Evolutionary conservation across 176 grass and related monocot species (phyloP).

Genomic region (Zoysia pacifica): DNA sequence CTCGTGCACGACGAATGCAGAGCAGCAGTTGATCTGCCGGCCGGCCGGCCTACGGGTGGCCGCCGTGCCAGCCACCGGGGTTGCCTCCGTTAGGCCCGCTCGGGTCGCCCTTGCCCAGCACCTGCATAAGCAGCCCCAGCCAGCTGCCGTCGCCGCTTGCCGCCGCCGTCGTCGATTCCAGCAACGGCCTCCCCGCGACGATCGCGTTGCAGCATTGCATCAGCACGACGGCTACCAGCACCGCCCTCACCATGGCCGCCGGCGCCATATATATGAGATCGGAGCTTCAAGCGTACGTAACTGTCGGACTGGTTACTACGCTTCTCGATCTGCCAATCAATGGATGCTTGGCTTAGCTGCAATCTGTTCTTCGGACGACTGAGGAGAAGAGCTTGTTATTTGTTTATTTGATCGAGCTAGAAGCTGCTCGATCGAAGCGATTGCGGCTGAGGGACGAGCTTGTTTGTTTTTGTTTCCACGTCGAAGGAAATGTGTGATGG

Average conservation of each 20-base stretch:
- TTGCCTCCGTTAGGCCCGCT: not conserved
- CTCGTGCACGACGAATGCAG: not conserved
- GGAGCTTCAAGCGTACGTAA: too few species aligned
- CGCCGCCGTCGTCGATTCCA: not conserved
- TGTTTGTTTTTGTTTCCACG: too few species aligned
- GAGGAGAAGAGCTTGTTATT: too few species aligned
- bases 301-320: too few species aligned
- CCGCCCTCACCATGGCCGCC: not conserved
- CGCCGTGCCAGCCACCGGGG: not conserved
- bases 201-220: conserved; percentile 28
- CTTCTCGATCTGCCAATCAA: too few species aligned
- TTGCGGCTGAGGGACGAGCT: too few species aligned
- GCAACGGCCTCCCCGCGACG: conserved; percentile 16
- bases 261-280: not conserved
- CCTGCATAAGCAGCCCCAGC: conserved; percentile 8
- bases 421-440: too few species aligned
- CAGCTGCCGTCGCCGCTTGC: not conserved
- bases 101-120: not conserved
- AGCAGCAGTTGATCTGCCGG: not conserved
- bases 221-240: conserved; percentile 10
- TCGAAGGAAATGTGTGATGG: too few species aligned
- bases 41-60: not conserved
- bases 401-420: too few species aligned
- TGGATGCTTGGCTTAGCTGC: too few species aligned
- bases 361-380: too few species aligned